Base-by-base conservation (phyloP, 2,329 filamentous ascomycete genomes). In the Epichloe scottii region DNA sequence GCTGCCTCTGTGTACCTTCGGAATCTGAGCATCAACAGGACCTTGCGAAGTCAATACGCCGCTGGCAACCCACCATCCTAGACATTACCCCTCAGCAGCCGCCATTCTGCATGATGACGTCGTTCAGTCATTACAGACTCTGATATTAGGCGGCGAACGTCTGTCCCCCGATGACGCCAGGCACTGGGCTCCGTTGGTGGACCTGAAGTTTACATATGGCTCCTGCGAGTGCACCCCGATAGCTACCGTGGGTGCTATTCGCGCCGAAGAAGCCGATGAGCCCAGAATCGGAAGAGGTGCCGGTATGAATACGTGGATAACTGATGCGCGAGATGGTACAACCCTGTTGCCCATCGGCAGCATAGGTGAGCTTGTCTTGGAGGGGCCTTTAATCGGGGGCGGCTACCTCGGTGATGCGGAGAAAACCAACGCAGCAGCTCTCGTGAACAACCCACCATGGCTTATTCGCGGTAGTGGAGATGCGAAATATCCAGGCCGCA, bases 301-400 rank as follows among this genome's bases (percentile, higher is more conserved):
- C 11, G 52, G 52, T 6, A 21, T 54, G 12, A 45, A 45, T 12
- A 54, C 50, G 3, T 63, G 62, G 62, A 52, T 63, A 2, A 54
- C 61, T 1, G 42, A 54, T 35, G 39, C 58, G 3, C 48, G 56
- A 4, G 51, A 59, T 10, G 51, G 51, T 8, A 17, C 56, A 34
- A 39, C 19, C 1, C 51, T 64, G 4, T 51, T 57, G 0, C 55
- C 61, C 0, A 49, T 59, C 17, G 57, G 60, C 1, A 49, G 46
- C 12, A 42, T 60, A 2, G 63, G 62, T 4, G 63, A 65, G 46
- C 52, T 64, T 2, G 34, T 62, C 3, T 52, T 65, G 5, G 60
- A 64, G 40, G 60, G 61, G 0, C 58, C 60, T 2, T 48, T 60
- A 0, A 52, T 65, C 3, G 56, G 56, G 3, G 48, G 51, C 0